Conservation (phyloP, 257 asterid species). For the Hygrophila difformis region DNA sequence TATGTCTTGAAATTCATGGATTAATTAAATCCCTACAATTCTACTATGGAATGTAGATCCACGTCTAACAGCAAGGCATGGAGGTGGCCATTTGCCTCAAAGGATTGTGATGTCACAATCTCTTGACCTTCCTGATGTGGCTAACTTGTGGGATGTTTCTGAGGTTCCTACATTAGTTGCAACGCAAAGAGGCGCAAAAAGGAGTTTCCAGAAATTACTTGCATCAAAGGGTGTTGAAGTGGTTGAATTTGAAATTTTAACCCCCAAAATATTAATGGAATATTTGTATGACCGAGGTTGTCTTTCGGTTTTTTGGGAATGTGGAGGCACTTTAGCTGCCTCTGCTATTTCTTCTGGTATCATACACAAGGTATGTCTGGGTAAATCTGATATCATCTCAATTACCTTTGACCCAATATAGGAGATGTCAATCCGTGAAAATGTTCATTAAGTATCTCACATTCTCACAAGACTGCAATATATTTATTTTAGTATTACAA, state of each 20-base stretch:
- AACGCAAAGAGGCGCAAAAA: slow-evolving; percentile 92
- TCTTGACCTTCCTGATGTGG: slow-evolving; percentile 89
- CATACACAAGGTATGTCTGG: slow-evolving; percentile 65
- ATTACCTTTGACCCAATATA: too few species aligned
- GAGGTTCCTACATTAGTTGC: slow-evolving; percentile 85
- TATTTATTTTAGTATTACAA: too few species aligned
- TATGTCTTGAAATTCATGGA: slow-evolving; percentile 14
- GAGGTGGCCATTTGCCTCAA: slow-evolving; percentile 91
- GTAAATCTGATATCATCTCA: slow-evolving; percentile 1
- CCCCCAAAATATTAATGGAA: slow-evolving; percentile 78
- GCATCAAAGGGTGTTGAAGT: slow-evolving; percentile 97
- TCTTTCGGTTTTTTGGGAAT: slow-evolving; percentile 93
- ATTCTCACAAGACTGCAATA: too few species aligned
- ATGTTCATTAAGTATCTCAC: too few species aligned
- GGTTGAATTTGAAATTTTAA: slow-evolving; percentile 82
- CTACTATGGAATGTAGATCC: slow-evolving; percentile 58
- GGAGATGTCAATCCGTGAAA: too few species aligned
- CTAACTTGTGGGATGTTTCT: slow-evolving; percentile 78
- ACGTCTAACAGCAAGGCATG: slow-evolving; percentile 87
- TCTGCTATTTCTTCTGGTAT: slow-evolving; percentile 88
- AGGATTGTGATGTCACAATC: slow-evolving; percentile 85
- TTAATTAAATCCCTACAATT: slow-evolving; percentile 19
- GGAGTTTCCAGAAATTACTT: slow-evolving; percentile 77
- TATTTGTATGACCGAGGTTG: slow-evolving; percentile 88
- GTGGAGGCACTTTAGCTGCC: slow-evolving; percentile 95